A percentile compares a stretch with the other conserved stretches of the same genome.
Evolutionary conservation across 1,284 basidiomycete genomes (phyloP).

Genomic region (Cryptococcus deneoformans): DNA sequence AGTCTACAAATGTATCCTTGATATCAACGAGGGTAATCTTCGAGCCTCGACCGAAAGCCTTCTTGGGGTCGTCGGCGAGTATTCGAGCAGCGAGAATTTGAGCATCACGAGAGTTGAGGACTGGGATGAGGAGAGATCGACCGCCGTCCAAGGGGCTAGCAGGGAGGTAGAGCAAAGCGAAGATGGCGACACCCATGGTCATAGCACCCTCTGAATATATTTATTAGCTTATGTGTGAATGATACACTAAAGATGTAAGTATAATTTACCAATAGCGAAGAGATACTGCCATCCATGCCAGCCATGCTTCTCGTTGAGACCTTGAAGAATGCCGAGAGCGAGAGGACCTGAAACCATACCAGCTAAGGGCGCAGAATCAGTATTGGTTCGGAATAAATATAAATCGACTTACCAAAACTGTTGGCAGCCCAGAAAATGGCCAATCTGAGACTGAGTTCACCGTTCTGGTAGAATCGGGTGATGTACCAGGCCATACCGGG

Average conservation of each 20-base stretch:
- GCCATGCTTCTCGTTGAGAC: slow-evolving; percentile 11
- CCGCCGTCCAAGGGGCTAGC: slow-evolving; percentile 9
- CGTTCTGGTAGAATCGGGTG: slow-evolving; percentile 18
- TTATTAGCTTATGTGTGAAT: too few relatives aligned
- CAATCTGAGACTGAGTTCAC: slow-evolving; percentile 15
- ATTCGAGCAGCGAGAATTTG: slow-evolving; percentile 12
- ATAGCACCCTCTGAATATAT: slow-evolving; percentile 11
- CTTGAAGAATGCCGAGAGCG: slow-evolving; percentile 15
- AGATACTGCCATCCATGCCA: slow-evolving; percentile 23
- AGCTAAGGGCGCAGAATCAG: slow-evolving; percentile 2
- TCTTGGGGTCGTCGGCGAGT: slow-evolving; percentile 14
- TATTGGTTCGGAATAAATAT: neutral
- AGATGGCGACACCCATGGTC: slow-evolving; percentile 16
- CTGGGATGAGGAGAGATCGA: slow-evolving; percentile 6
- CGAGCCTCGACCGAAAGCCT: slow-evolving; percentile 5
- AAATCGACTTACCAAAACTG: slow-evolving; percentile 8
- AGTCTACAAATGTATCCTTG: slow-evolving; percentile 15
- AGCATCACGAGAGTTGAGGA: slow-evolving; percentile 10
- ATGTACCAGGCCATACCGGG: slow-evolving; percentile 25
- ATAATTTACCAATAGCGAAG: slow-evolving; percentile 14
- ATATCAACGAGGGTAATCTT: slow-evolving; percentile 10
- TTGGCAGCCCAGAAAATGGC: slow-evolving; percentile 24
- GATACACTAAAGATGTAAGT: neutral
- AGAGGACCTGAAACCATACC: slow-evolving; percentile 22
- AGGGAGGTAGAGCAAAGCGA: slow-evolving; percentile 12